Conservation (phyloP, 495 filamentous ascomycete genomes). For the Evernia prunastri region DNA sequence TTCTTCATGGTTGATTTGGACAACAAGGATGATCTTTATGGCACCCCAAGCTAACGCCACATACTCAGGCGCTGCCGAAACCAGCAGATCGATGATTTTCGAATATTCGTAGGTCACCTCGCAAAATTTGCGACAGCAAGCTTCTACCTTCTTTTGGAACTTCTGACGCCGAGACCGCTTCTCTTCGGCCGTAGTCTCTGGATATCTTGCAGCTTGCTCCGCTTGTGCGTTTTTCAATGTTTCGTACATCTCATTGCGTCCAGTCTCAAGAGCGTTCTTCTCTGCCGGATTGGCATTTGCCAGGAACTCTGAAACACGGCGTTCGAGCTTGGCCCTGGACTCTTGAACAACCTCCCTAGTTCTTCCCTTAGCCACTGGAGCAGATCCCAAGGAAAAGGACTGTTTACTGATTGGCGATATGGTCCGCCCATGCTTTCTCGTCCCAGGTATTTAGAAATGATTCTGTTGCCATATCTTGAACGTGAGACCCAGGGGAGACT, state of each 20-base stretch:
- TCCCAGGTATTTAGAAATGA: no score
- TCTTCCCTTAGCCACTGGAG: neutral
- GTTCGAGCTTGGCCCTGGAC: no score
- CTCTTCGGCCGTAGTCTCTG: neutral
- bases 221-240: neutral
- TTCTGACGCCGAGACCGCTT: neutral
- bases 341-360: neutral
- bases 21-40: constrained; percentile 2
- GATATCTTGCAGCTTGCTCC: neutral
- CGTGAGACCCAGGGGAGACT: no score
- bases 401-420: neutral
- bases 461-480: no score
- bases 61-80: neutral
- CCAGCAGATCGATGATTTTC: neutral
- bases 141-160: neutral
- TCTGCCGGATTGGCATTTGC: neutral
- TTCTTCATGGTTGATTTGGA: constrained; percentile 6
- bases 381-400: neutral
- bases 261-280: neutral
- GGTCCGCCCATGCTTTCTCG: neutral
- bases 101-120: neutral
- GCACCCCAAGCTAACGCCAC: constrained; percentile 3
- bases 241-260: neutral
- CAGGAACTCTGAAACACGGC: neutral
- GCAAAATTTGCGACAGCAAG: neutral